Evolutionary conservation across 129 eudicot species (phyloP).

Genomic region (Deinandra increscens): DNA sequence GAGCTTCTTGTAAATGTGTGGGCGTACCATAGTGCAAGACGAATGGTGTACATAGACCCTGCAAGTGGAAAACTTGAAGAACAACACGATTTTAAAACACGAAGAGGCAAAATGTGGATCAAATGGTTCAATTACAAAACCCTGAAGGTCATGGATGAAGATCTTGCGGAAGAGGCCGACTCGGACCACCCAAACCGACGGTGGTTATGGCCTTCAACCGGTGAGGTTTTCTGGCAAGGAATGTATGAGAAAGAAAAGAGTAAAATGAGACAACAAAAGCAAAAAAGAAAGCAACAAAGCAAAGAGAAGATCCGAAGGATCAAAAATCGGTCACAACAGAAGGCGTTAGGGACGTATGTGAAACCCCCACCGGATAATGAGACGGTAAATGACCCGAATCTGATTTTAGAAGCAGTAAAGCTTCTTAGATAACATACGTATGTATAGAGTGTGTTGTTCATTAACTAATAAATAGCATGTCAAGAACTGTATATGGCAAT

Average conservation of each 20-base stretch:
- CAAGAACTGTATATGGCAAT: too few relatives aligned
- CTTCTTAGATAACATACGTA: slow-evolving; percentile 51
- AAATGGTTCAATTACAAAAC: slow-evolving; percentile 80
- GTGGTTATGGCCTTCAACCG: slow-evolving; percentile 92
- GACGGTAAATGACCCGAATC: neutral
- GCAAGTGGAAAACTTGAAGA: slow-evolving; percentile 58
- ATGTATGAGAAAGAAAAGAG: slow-evolving; percentile 69
- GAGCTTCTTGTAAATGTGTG: slow-evolving; percentile 88
- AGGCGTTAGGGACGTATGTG: slow-evolving; percentile 67
- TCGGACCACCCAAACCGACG: slow-evolving; percentile 52
- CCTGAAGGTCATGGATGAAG: slow-evolving; percentile 88
- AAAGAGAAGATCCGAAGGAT: slow-evolving; percentile 73
- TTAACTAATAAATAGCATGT: too few relatives aligned
- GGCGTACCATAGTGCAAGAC: slow-evolving; percentile 70
- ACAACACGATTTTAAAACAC: slow-evolving; percentile 53
- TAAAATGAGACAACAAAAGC: slow-evolving; percentile 55
- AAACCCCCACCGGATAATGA: slow-evolving; percentile 59
- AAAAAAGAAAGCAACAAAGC: slow-evolving; percentile 59
- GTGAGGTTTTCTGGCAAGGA: slow-evolving; percentile 93
- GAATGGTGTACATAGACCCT: slow-evolving; percentile 69
- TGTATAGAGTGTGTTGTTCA: too few relatives aligned
- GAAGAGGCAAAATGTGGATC: slow-evolving; percentile 68
- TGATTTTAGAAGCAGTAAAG: slow-evolving; percentile 29
- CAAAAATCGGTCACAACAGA: slow-evolving; percentile 56
- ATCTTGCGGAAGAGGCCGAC: slow-evolving; percentile 84